Percentiles rank a stretch among this genome's conserved stretches.
phyloP scores from a whole-genome alignment of 202 grass and related monocot genomes.

The Bolboschoenoplectus hybrid region DNA sequence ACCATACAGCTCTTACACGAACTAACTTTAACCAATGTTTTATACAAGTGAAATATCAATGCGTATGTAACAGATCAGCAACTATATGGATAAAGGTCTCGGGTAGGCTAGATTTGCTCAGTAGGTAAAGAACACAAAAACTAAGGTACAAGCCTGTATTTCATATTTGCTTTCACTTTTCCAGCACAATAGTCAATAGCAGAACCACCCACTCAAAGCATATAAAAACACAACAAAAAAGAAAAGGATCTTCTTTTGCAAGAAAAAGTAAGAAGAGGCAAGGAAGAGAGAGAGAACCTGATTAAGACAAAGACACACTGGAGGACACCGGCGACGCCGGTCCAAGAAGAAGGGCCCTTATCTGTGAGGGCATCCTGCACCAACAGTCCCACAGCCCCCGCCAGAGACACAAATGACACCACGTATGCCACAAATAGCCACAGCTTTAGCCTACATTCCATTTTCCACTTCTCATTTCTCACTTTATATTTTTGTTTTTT shows the following conservation, averaged over 20 bases:
- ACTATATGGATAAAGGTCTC: not conserved
- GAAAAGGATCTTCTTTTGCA: not conserved
- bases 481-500: not conserved
- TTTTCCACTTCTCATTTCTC: conserved; percentile 29
- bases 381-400: conserved; percentile 85
- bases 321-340: conserved; percentile 84
- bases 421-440: conserved; percentile 94
- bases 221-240: not conserved
- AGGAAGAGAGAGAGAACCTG: conserved; percentile 54
- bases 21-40: not conserved
- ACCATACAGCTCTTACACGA: not conserved
- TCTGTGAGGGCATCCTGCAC: conserved; percentile 77
- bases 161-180: not conserved
- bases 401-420: conserved; percentile 86
- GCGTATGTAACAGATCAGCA: not conserved
- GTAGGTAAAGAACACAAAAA: not conserved
- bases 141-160: not conserved
- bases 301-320: conserved; percentile 90
- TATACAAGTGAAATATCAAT: not conserved
- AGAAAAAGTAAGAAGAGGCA: not conserved
- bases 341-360: conserved; percentile 80
- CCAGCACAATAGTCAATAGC: not conserved
- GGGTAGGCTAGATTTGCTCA: not conserved
- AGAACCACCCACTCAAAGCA: not conserved
- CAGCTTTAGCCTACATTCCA: conserved; percentile 67